These are phyloP conservation scores for Ramaria rubella DNA, from an alignment of 768 basidiomycete genomes.

Conservation along the genomic window DNA sequence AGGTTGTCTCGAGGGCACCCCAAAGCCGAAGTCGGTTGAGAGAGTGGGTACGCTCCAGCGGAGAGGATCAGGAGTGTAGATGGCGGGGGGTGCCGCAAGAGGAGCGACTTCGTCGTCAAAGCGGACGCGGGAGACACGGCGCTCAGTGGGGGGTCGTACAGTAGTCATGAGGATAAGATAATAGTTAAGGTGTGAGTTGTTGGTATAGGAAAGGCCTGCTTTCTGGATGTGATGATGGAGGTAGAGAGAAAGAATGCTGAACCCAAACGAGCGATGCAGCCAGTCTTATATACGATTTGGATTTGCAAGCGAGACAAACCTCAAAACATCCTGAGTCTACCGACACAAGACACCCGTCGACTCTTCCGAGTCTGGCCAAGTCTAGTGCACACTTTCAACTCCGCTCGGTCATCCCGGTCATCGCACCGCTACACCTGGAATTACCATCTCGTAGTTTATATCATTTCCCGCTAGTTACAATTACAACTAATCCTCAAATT, in stretches of 20 bases:
- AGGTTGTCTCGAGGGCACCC: neutral
- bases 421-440: neutral
- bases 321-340: neutral
- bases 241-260: neutral
- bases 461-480: neutral
- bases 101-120: neutral
- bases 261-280: neutral
- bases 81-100: neutral
- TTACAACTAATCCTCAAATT: constrained; percentile 33
- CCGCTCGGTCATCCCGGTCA: neutral
- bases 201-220: neutral
- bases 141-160: neutral
- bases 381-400: neutral
- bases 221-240: neutral
- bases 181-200: neutral
- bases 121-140: neutral
- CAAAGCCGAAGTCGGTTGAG: neutral
- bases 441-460: neutral
- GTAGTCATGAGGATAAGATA: neutral
- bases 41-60: neutral
- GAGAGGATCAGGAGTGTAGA: neutral
- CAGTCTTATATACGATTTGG: neutral
- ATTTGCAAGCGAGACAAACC: neutral
- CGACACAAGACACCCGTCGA: neutral
- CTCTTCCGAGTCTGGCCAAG: too few relatives aligned